A percentile compares a stretch with the other conserved stretches of the same genome.
phyloP scores from a whole-genome alignment of 768 basidiomycete species.

The Pulveroboletus sp. region DNA sequence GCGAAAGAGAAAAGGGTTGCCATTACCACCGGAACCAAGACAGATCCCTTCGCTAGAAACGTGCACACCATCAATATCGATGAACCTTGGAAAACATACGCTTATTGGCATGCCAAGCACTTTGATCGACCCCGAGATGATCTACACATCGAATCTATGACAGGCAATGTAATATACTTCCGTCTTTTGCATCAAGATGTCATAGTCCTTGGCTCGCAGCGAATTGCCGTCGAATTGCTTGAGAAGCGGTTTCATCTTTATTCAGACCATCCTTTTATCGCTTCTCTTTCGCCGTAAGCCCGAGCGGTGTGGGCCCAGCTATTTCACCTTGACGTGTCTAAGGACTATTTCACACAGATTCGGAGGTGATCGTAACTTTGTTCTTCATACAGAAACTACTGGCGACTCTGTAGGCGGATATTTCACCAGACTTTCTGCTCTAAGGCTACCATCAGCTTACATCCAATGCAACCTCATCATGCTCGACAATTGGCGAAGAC shows the following conservation, averaged over 20 bases:
- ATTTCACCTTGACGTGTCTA: neutral
- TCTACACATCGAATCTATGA: neutral
- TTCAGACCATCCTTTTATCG: constrained; percentile 43
- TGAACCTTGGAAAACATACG: constrained; percentile 10
- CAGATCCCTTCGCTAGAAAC: neutral
- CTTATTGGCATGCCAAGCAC: constrained; percentile 1
- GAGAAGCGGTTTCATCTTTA: constrained; percentile 45
- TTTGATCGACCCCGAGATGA: neutral
- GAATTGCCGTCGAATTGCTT: constrained; percentile 42
- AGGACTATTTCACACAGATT: neutral
- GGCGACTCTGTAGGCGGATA: neutral
- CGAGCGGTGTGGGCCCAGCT: neutral
- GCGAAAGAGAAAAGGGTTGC: neutral
- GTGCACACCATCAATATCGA: neutral
- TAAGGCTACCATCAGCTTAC: neutral
- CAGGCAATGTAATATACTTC: constrained; percentile 45
- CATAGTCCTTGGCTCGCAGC: constrained; percentile 44
- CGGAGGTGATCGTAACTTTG: neutral
- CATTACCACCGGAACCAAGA: constrained; percentile 7
- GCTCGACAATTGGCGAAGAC: neutral
- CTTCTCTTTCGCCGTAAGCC: constrained; percentile 8
- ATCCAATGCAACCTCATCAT: neutral
- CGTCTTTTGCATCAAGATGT: constrained; percentile 41
- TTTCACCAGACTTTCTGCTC: neutral
- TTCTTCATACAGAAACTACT: neutral